Evolutionary conservation across 108 stramenopile species (phyloP).

Genomic region (Nitzschia sp.): DNA sequence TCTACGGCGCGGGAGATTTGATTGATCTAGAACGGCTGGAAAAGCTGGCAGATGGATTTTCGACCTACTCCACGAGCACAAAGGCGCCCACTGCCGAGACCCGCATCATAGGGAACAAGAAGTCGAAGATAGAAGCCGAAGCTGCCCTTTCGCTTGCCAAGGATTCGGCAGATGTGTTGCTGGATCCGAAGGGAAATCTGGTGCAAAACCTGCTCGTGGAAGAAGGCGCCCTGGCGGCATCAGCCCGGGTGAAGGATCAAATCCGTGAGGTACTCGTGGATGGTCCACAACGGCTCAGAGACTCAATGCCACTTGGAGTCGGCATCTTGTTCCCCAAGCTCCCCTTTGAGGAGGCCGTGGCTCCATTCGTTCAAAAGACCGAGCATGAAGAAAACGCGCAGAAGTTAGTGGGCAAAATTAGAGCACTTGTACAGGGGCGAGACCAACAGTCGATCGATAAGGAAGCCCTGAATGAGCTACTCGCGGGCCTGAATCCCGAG

Average conservation of each 20-base stretch:
- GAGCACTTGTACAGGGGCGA: not conserved
- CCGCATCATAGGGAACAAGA: too few species aligned
- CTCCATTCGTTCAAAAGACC: slow-evolving; percentile 34
- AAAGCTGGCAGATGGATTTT: slow-evolving; percentile 62
- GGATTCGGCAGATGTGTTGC: too few species aligned
- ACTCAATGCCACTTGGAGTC: slow-evolving; percentile 30
- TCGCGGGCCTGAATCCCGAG: slow-evolving; percentile 26
- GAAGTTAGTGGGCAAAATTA: slow-evolving; percentile 25
- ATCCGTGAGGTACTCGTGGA: slow-evolving; percentile 22
- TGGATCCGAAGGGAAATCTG: too few species aligned
- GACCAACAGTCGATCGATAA: not conserved
- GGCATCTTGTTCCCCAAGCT: slow-evolving; percentile 29
- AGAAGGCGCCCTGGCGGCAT: slow-evolving; percentile 33
- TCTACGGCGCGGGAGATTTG: slow-evolving; percentile 49
- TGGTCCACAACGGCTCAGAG: slow-evolving; percentile 24
- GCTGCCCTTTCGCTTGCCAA: too few species aligned
- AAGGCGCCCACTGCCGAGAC: too few species aligned
- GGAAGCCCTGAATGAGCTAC: not conserved
- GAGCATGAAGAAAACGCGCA: slow-evolving; percentile 34
- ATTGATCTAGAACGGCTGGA: slow-evolving; percentile 40
- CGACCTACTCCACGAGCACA: slow-evolving; percentile 55
- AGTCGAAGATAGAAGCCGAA: too few species aligned
- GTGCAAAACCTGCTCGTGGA: too few species aligned
- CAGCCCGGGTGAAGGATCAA: slow-evolving; percentile 35
- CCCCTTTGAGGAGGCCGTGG: slow-evolving; percentile 10